These are phyloP conservation scores for Penicillium sp. DNA, from an alignment of 2,329 filamentous ascomycete species.

Conservation along the genomic window DNA sequence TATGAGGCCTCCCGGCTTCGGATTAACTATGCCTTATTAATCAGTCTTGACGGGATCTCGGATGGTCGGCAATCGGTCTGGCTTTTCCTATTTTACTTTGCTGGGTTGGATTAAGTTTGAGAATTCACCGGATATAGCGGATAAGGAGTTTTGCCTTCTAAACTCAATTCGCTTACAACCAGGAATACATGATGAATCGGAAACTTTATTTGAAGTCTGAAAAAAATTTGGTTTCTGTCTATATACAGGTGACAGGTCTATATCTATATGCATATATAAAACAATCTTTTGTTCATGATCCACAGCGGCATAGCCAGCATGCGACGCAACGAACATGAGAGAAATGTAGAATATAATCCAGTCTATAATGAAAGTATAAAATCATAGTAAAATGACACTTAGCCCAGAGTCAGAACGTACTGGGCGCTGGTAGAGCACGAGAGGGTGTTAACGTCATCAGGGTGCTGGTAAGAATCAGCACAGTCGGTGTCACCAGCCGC, in stretches of 20 bases:
- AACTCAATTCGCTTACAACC: no score
- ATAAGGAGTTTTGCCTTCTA: not conserved
- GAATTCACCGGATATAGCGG: no score
- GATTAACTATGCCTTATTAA: no score
- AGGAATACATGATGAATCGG: not conserved
- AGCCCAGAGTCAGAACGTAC: constrained; percentile 36
- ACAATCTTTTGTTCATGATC: not conserved
- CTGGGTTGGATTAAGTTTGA: not conserved
- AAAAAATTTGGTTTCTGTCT: not conserved
- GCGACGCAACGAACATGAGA: not conserved
- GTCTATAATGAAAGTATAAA: constrained; percentile 1
- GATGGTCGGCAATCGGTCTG: not conserved
- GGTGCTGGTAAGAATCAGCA: constrained; percentile 36
- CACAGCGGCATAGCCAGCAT: not conserved
- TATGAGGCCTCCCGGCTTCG: no score
- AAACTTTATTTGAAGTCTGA: not conserved
- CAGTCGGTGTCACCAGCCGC: constrained; percentile 33
- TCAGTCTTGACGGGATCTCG: no score
- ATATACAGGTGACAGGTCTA: not conserved
- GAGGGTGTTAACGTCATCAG: constrained; percentile 36
- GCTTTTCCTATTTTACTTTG: not conserved
- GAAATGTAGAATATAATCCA: not conserved
- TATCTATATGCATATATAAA: not conserved
- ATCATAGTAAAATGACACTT: constrained; percentile 2
- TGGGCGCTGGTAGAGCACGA: constrained; percentile 29